Conservation (phyloP, 2,329 filamentous ascomycete genomes). For the Helotiales sp. region DNA sequence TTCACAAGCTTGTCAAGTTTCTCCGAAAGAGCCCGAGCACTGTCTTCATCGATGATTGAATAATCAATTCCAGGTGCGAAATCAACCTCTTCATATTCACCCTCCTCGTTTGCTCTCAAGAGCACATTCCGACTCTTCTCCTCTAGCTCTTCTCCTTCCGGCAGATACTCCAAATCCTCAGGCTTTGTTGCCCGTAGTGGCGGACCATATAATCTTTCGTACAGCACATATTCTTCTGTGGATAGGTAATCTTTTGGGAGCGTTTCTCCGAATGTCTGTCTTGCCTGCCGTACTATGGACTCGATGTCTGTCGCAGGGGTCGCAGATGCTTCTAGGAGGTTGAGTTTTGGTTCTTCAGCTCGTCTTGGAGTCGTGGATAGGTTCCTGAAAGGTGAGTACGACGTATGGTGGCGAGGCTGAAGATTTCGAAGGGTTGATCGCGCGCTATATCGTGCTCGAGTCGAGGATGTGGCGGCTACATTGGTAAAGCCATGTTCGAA, state of each 20-base stretch:
- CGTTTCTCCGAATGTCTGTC: conserved; percentile 74
- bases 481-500: conserved; percentile 37
- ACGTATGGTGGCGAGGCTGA: conserved; percentile 7
- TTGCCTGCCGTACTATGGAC: conserved; percentile 66
- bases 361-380: conserved; percentile 23
- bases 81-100: conserved; percentile 62
- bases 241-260: conserved; percentile 72
- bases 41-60: conserved; percentile 32
- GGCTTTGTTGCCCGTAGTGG: conserved; percentile 63
- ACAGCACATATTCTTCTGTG: conserved; percentile 70
- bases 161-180: conserved; percentile 53
- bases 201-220: conserved; percentile 78
- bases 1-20: neutral
- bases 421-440: conserved; percentile 11
- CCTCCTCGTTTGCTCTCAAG: conserved; percentile 55
- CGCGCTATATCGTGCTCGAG: conserved; percentile 18
- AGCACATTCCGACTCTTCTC: conserved; percentile 45
- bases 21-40: neutral
- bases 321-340: neutral
- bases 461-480: conserved; percentile 10
- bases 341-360: conserved; percentile 9
- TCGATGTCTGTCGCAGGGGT: conserved; percentile 48
- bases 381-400: conserved; percentile 12
- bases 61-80: conserved; percentile 31
- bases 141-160: conserved; percentile 43